Base-by-base conservation (phyloP, 345 rosid species). In the Lumnitzera littorea region DNA sequence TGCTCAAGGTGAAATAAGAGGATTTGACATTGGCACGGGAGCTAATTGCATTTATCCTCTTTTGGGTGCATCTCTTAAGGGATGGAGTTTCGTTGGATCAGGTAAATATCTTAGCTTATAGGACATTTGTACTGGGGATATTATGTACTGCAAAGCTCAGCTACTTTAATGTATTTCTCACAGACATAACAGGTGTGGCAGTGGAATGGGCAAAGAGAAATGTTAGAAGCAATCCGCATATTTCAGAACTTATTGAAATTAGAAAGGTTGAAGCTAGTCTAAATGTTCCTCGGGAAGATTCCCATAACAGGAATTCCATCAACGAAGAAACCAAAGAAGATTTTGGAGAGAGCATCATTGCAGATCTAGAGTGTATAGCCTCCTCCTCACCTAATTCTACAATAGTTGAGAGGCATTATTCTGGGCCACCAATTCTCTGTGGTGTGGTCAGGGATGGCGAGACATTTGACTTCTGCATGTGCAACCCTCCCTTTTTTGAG, bases 41-140 rank as follows among this genome's bases (percentile, higher is more conserved):
- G 96, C 99, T 46, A 94, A 83, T 69, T 86, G 97, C 75, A 90
- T 90, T 59, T 94, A 94, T 66, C 97, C 97, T 17, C 96, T 92
- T 55, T 95, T 92, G 2, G 96, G 96, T 48, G 90, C 97, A 9
- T 84, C 91, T 51, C 95, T 94, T 67, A 63, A 80, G 6, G 79
- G 91, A 0, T 94, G 97, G 99, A 78, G 64, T 60, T 94, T 94
- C 51, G 81, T 94, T 36, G 97, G 73, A 17, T 88, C 96, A 71
- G 96, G 96, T 91, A 63, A 59, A 52, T 43, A 60, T 50, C 57
- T 43, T 47, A 25, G n/a, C 57, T 53, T 49, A 14, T 17, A 17
- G 2, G 15, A 36, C 43, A 4, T 36, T 1, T 7, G 7, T 36
- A 5, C 43, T 36, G 9, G 43, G 43, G 43, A 36, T 36, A 36